Evolutionary conservation across 2,329 filamentous ascomycete genomes (phyloP).

Genomic region (Mycocentrospora acerina): DNA sequence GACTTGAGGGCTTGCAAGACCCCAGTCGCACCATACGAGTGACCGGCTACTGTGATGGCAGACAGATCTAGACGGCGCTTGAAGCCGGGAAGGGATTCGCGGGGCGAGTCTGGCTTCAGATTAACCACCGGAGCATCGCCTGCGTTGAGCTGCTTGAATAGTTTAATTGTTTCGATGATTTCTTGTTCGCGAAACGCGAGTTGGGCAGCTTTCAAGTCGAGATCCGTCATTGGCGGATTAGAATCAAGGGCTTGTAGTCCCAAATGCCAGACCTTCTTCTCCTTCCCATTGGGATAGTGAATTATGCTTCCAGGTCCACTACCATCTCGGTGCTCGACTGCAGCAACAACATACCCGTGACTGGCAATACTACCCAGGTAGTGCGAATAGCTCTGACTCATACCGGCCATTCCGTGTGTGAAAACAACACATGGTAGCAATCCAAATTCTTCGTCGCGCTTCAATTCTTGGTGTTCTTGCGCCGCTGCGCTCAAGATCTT

Average conservation of each 20-base stretch:
- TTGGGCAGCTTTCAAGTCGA: slow-evolving; percentile 46
- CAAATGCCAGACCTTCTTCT: slow-evolving; percentile 43
- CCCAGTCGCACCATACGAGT: slow-evolving; percentile 67
- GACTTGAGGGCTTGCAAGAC: slow-evolving; percentile 62
- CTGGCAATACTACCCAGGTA: slow-evolving; percentile 50
- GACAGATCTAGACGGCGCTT: slow-evolving; percentile 56
- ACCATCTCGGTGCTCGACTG: slow-evolving; percentile 51
- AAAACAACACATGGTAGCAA: slow-evolving; percentile 48
- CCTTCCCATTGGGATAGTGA: slow-evolving; percentile 33
- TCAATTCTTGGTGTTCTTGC: slow-evolving; percentile 22
- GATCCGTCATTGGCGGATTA: slow-evolving; percentile 32
- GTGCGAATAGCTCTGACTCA: slow-evolving; percentile 49
- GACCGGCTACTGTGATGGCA: slow-evolving; percentile 60
- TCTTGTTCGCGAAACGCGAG: slow-evolving; percentile 49
- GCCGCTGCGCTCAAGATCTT: slow-evolving; percentile 18
- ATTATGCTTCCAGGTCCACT: slow-evolving; percentile 49
- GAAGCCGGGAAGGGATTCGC: slow-evolving; percentile 52
- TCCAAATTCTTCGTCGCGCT: slow-evolving; percentile 28
- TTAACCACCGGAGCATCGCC: slow-evolving; percentile 39
- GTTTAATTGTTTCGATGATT: slow-evolving; percentile 47
- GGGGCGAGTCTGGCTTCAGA: slow-evolving; percentile 52
- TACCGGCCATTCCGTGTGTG: slow-evolving; percentile 50
- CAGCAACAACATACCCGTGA: slow-evolving; percentile 49
- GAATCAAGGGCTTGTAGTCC: slow-evolving; percentile 36
- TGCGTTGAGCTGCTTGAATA: slow-evolving; percentile 44